These are phyloP conservation scores for Kodamaea anthophila DNA, from an alignment of 1,139 yeast genomes.

Conservation along the genomic window DNA sequence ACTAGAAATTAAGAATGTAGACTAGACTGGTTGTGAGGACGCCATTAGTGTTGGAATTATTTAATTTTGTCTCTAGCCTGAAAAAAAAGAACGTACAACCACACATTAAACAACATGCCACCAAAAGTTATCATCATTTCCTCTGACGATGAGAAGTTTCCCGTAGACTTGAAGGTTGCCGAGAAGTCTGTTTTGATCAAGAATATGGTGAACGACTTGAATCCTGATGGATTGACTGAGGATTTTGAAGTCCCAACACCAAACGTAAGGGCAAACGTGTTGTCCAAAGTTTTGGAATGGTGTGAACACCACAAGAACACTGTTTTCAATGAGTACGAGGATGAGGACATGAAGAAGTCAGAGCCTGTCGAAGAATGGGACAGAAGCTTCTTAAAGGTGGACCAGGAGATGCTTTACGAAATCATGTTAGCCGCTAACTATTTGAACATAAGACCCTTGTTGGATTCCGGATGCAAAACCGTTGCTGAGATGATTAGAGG, in stretches of 20 bases:
- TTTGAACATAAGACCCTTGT: slow-evolving; percentile 83
- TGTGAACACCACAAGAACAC: slow-evolving; percentile 94
- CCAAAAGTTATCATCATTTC: slow-evolving; percentile 58
- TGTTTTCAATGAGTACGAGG: slow-evolving; percentile 63
- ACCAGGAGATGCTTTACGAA: slow-evolving; percentile 97
- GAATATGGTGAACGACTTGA: slow-evolving; percentile 81
- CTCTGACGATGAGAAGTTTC: slow-evolving; percentile 67
- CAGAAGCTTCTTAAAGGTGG: slow-evolving; percentile 89
- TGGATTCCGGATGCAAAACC: slow-evolving; percentile 94
- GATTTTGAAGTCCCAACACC: slow-evolving; percentile 89
- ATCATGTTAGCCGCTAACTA: slow-evolving; percentile 95
- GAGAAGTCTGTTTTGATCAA: slow-evolving; percentile 84
- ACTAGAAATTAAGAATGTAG: no score
- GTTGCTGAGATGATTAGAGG: slow-evolving; percentile 98
- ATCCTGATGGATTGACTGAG: slow-evolving; percentile 53
- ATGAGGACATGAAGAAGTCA: slow-evolving; percentile 67
- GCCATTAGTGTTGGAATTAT: no score
- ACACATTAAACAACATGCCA: slow-evolving; percentile 11
- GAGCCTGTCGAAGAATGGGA: slow-evolving; percentile 96
- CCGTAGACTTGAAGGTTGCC: slow-evolving; percentile 78
- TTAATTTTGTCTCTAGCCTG: background rate
- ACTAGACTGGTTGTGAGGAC: no score
- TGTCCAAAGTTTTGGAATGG: slow-evolving; percentile 92
- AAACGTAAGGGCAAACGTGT: slow-evolving; percentile 78
- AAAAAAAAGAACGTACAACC: background rate